A percentile compares a stretch with the other conserved stretches of the same genome.
Conservation (phyloP, 352 stramenopile genomes). For the Aphanomyces stellatus region DNA sequence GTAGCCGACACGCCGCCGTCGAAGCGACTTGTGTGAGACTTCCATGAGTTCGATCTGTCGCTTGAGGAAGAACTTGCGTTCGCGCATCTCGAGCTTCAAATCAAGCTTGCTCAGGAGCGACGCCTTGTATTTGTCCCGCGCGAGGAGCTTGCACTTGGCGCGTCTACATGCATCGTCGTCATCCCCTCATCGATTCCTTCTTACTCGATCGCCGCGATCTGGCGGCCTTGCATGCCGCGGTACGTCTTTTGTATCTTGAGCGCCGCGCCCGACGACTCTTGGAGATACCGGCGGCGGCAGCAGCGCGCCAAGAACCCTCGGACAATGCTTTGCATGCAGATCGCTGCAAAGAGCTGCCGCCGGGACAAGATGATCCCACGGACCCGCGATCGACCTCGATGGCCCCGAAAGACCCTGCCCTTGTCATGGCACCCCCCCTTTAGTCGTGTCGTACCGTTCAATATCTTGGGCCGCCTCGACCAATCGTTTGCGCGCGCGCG, state of each 20-base stretch:
- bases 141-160: neutral
- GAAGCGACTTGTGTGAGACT: neutral
- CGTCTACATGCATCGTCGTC: too few species aligned
- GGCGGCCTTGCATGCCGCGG: conserved; percentile 14
- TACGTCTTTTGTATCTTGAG: conserved; percentile 5
- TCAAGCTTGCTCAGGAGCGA: conserved; percentile 1
- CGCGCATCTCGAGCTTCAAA: neutral
- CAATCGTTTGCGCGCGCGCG: conserved; percentile 30
- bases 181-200: too few species aligned
- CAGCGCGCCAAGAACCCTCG: conserved; percentile 10
- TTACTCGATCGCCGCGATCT: conserved; percentile 13
- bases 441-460: conserved; percentile 37
- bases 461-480: conserved; percentile 30
- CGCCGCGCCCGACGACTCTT: neutral
- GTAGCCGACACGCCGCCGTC: conserved; percentile 8
- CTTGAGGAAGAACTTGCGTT: conserved; percentile 18
- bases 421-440: conserved; percentile 24
- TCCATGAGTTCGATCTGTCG: conserved; percentile 15
- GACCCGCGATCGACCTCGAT: conserved; percentile 23
- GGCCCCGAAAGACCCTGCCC: conserved; percentile 34
- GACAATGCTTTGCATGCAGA: conserved; percentile 1
- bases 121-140: conserved; percentile 11
- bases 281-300: neutral
- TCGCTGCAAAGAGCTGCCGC: neutral
- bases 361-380: neutral